Percentiles rank a stretch among this genome's conserved stretches.
phyloP scores from a whole-genome alignment of 2,329 filamentous ascomycete species.

The Claviceps spartinae region DNA sequence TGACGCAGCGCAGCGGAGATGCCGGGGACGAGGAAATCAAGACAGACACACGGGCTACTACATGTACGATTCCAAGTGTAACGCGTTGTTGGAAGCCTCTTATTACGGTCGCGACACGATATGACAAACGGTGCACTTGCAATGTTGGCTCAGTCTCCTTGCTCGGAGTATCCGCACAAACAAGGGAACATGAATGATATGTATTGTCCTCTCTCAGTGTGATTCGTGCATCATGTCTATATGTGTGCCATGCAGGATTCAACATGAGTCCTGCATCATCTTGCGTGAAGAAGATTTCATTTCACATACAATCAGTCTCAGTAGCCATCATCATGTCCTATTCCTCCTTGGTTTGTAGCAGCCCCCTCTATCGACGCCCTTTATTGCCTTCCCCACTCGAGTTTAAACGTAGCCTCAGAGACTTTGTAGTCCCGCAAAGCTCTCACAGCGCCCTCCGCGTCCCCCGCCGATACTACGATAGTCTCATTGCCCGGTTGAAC shows the following conservation, averaged over 20 bases:
- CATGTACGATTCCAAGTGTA: conserved; percentile 20
- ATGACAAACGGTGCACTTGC: not conserved
- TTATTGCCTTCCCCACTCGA: conserved; percentile 66
- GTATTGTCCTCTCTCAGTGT: not conserved
- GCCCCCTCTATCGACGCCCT: not conserved
- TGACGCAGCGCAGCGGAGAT: not conserved
- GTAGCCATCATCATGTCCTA: no score
- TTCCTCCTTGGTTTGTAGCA: no score
- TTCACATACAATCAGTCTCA: no score
- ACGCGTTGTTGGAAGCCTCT: conserved; percentile 10
- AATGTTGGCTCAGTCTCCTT: not conserved
- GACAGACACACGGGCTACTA: conserved; percentile 14
- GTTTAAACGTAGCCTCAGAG: conserved; percentile 59
- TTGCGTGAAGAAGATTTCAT: no score
- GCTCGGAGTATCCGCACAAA: no score
- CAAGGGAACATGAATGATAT: not conserved
- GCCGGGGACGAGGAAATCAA: not conserved
- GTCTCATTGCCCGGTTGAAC: conserved; percentile 54
- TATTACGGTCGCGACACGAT: not conserved
- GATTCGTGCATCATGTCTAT: not conserved
- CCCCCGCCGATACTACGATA: conserved; percentile 67
- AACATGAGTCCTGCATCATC: no score
- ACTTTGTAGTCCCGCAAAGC: conserved; percentile 62
- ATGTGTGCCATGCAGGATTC: not conserved
- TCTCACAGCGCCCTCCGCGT: conserved; percentile 57